Evolutionary conservation across 75 land plant genomes (phyloP).

Genomic region (Azolla pinnata): DNA sequence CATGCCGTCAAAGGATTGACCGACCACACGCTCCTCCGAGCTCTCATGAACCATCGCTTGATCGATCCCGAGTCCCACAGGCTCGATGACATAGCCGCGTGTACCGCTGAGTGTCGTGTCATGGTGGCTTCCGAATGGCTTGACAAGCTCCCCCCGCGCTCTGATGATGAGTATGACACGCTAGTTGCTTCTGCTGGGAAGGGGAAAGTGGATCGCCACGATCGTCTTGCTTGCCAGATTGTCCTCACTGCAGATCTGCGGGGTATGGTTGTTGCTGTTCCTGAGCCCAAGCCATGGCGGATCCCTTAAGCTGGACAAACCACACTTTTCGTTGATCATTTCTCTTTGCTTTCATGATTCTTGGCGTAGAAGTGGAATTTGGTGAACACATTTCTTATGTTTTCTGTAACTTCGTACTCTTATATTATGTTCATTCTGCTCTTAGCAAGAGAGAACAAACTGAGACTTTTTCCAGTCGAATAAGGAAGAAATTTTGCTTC

Average conservation of each 20-base stretch:
- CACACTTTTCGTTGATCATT: no score
- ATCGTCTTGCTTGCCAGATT: slow-evolving; percentile 79
- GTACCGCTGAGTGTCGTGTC: slow-evolving; percentile 87
- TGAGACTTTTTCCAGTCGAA: no score
- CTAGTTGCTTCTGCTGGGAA: slow-evolving; percentile 17
- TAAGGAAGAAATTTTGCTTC: no score
- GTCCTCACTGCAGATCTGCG: slow-evolving; percentile 46
- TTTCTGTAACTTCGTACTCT: no score
- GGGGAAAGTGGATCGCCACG: slow-evolving; percentile 42
- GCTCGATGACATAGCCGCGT: slow-evolving; percentile 69
- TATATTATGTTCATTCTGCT: no score
- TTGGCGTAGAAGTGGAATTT: no score
- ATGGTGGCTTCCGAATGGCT: slow-evolving; percentile 81
- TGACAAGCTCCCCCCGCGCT: slow-evolving; percentile 48
- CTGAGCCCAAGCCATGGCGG: slow-evolving; percentile 70
- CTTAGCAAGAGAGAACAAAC: no score
- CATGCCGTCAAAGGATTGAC: slow-evolving; percentile 47
- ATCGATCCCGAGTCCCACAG: slow-evolving; percentile 80
- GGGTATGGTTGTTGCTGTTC: slow-evolving; percentile 78
- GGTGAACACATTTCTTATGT: no score
- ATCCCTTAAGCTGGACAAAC: no score
- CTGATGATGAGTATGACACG: slow-evolving; percentile 61
- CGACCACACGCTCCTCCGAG: slow-evolving; percentile 60
- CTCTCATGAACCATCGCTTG: slow-evolving; percentile 45
- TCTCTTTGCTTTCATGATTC: no score